These are phyloP conservation scores for Furcasterigmium furcatum DNA, from an alignment of 2,329 filamentous ascomycete species.

Conservation along the genomic window DNA sequence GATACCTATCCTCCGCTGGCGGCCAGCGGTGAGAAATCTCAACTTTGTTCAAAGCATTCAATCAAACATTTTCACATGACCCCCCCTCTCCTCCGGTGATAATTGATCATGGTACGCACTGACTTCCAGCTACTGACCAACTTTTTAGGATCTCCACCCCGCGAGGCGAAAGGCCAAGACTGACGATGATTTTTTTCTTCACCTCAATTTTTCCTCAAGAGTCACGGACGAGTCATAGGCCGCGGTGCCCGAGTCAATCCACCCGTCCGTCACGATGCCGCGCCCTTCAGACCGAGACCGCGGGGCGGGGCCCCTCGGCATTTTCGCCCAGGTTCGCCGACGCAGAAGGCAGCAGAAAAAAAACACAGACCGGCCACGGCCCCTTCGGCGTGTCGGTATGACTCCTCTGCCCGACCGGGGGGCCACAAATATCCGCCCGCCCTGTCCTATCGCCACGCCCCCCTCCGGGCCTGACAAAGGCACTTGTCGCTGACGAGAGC, in stretches of 20 bases:
- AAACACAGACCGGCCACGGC: no score
- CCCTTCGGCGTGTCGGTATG: neutral
- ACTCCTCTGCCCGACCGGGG: conserved; percentile 1
- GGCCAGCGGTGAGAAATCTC: neutral
- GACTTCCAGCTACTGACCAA: no score
- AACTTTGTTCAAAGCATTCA: neutral
- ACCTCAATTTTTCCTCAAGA: no score
- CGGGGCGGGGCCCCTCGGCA: neutral
- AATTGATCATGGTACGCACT: conserved; percentile 8
- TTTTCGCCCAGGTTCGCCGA: neutral
- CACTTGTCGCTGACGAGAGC: neutral
- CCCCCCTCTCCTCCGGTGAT: conserved; percentile 2
- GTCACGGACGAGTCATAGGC: conserved; percentile 1
- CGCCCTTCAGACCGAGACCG: no score
- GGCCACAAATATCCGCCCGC: neutral
- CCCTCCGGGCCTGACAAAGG: neutral
- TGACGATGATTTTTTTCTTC: conserved; percentile 9
- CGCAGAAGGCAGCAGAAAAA: no score
- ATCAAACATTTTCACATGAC: neutral
- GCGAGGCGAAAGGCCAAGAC: no score
- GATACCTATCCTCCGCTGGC: no score
- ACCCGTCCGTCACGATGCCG: neutral
- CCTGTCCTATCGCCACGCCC: conserved; percentile 1
- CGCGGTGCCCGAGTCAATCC: neutral
- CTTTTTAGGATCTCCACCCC: no score